Percentiles rank a stretch among this genome's conserved stretches.
phyloP scores from a whole-genome alignment of 2,329 filamentous ascomycete species.

The Talaromyces sp. region DNA sequence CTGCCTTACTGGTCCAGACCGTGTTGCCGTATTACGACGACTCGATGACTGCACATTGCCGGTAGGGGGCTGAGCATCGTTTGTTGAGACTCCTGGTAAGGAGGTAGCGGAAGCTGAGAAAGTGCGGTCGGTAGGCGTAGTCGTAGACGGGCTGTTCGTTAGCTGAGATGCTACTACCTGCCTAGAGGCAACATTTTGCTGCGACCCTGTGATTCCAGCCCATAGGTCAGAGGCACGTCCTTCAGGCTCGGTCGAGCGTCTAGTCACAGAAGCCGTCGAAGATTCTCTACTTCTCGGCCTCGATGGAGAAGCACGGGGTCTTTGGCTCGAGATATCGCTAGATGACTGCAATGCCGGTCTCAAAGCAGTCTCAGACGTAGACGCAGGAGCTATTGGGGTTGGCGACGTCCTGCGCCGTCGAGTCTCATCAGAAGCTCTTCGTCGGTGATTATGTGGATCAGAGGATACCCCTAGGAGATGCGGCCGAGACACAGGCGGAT shows the following conservation, averaged over 20 bases:
- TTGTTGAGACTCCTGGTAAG: conserved; percentile 8
- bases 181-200: conserved; percentile 24
- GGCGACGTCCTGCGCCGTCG: conserved; percentile 34
- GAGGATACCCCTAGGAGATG: conserved; percentile 33
- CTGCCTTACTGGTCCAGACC: conserved; percentile 32
- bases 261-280: conserved; percentile 25
- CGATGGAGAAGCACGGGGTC: conserved; percentile 27
- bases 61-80: background rate
- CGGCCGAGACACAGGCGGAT: conserved; percentile 31
- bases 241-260: conserved; percentile 35
- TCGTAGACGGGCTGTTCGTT: conserved; percentile 12
- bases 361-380: conserved; percentile 33
- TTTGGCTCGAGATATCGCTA: conserved; percentile 36
- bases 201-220: conserved; percentile 22
- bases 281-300: conserved; percentile 26
- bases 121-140: conserved; percentile 18
- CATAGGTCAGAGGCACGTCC: conserved; percentile 27
- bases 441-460: conserved; percentile 28
- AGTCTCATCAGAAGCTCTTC: conserved; percentile 35
- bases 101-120: conserved; percentile 9
- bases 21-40: conserved; percentile 25
- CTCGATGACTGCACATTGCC: conserved; percentile 21
- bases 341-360: conserved; percentile 33
- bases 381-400: conserved; percentile 29
- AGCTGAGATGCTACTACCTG: conserved; percentile 26